Percentiles rank a stretch among this genome's conserved stretches.
phyloP scores from a whole-genome alignment of 2,329 filamentous ascomycete genomes.

The Diatrype stigma region DNA sequence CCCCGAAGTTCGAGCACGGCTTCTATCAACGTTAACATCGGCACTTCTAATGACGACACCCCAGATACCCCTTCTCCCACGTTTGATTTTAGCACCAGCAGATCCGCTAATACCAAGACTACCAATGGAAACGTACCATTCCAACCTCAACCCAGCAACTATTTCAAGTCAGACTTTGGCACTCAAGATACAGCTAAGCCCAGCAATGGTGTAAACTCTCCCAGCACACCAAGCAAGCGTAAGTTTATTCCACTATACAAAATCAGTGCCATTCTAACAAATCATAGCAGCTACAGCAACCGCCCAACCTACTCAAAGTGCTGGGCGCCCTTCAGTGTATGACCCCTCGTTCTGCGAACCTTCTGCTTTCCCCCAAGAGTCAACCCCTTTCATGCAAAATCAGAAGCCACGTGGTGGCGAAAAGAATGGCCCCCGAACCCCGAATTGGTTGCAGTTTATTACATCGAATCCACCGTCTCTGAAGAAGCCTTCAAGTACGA shows the following conservation, averaged over 20 bases:
- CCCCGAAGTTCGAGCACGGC: conserved; percentile 23
- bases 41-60: conserved; percentile 23
- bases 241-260: conserved; percentile 6
- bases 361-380: conserved; percentile 3
- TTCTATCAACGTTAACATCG: conserved; percentile 5
- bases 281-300: conserved; percentile 11
- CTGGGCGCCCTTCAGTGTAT: conserved; percentile 44
- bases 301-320: conserved; percentile 20
- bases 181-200: conserved; percentile 13
- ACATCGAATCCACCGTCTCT: background rate
- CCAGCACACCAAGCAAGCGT: conserved; percentile 14
- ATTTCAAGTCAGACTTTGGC: conserved; percentile 15
- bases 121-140: conserved; percentile 5
- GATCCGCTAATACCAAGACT: conserved; percentile 5
- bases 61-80: conserved; percentile 20
- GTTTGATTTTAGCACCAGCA: conserved; percentile 6
- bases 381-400: conserved; percentile 5
- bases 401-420: conserved; percentile 4
- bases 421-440: background rate
- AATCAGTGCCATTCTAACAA: conserved; percentile 9
- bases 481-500: conserved; percentile 25
- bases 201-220: conserved; percentile 6
- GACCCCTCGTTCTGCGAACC: conserved; percentile 23
- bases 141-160: conserved; percentile 17
- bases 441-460: conserved; percentile 1